A percentile compares a stretch with the other conserved stretches of the same genome.
phyloP scores from a whole-genome alignment of 305 asterid genomes.

The Solanum aculeatissimum region DNA sequence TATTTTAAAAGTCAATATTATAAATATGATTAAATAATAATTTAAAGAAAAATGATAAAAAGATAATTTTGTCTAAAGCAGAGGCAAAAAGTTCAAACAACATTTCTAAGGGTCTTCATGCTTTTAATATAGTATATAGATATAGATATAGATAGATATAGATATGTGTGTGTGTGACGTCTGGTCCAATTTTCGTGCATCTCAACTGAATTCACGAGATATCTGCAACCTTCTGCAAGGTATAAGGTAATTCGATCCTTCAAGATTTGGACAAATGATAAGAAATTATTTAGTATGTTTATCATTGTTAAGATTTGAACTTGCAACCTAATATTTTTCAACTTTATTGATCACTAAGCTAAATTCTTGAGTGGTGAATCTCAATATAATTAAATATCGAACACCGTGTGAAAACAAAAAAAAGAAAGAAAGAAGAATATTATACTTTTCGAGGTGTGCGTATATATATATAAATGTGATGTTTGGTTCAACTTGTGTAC shows the following conservation, averaged over 20 bases:
- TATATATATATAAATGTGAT: no score
- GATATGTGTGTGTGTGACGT: no score
- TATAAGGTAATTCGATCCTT: not conserved
- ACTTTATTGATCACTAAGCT: not conserved
- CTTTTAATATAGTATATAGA: no score
- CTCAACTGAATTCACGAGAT: not conserved
- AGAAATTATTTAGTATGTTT: not conserved
- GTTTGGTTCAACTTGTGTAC: not conserved
- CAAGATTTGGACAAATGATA: not conserved
- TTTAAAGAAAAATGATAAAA: no score
- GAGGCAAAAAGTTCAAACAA: no score
- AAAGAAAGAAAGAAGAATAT: not conserved
- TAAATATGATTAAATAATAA: no score
- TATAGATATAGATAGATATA: no score
- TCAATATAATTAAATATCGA: not conserved
- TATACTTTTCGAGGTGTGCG: no score
- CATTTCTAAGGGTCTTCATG: no score
- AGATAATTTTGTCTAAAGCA: no score
- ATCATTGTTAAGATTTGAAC: not conserved
- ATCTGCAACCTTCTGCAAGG: no score
- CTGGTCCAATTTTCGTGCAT: rapidly evolving
- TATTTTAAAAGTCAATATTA: no score
- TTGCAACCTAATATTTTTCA: not conserved
- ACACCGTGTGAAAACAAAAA: rapidly evolving
- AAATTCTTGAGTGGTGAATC: not conserved